Evolutionary conservation across 306 rosid genomes (phyloP).

Genomic region (Ziziphus jujuba): DNA sequence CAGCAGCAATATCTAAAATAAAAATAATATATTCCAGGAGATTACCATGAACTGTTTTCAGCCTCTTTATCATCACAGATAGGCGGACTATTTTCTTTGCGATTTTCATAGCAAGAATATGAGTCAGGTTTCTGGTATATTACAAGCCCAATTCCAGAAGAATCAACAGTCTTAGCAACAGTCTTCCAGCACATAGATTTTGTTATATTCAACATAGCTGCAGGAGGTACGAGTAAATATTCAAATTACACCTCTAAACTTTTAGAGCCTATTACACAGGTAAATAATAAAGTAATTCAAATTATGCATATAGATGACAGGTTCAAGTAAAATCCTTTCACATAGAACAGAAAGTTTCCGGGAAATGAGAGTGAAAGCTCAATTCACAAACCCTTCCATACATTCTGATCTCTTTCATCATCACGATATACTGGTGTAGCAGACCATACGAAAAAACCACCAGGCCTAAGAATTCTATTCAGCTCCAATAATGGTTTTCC

Average conservation of each 20-base stretch:
- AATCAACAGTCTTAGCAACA: conserved; percentile 63
- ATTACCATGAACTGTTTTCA: conserved; percentile 80
- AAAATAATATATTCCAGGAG: neutral
- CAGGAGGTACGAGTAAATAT: conserved; percentile 34
- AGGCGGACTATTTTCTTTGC: conserved; percentile 54
- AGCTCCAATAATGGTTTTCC: conserved; percentile 90
- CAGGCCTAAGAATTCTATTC: conserved; percentile 90
- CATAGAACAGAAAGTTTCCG: neutral
- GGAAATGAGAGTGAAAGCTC: conserved; percentile 6
- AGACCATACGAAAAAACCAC: conserved; percentile 93
- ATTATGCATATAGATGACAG: neutral
- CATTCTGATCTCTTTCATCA: conserved; percentile 61
- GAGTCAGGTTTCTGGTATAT: conserved; percentile 89
- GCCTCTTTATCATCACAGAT: conserved; percentile 54
- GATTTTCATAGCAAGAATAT: conserved; percentile 60
- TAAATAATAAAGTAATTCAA: neutral
- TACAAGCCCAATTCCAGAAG: conserved; percentile 85
- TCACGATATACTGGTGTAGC: conserved; percentile 91
- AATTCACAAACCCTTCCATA: conserved; percentile 75
- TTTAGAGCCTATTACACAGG: neutral
- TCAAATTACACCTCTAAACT: conserved; percentile 18
- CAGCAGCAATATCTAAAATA: conserved; percentile 1
- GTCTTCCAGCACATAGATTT: conserved; percentile 83
- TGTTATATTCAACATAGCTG: conserved; percentile 76
- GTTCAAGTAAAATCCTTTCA: neutral